phyloP scores from a whole-genome alignment of 2,329 filamentous ascomycete species.

The Talaromyces marneffei region DNA sequence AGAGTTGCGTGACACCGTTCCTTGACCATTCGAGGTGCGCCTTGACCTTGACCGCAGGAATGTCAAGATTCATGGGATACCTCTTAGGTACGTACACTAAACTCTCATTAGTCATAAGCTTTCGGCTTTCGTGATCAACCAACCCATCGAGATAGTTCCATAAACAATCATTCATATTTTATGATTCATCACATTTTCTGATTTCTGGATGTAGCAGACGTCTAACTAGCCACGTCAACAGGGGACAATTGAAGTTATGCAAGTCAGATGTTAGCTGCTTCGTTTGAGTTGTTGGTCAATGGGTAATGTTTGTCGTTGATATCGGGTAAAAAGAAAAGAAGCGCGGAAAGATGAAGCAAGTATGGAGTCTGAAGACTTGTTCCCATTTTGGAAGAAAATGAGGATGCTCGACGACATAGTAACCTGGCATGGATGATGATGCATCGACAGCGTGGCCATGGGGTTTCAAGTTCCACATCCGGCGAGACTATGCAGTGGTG shows the following conservation, averaged over 20 bases:
- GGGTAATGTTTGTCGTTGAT: not conserved
- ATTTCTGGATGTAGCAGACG: not conserved
- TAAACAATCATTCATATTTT: not conserved
- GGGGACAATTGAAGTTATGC: not conserved
- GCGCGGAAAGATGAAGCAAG: not conserved
- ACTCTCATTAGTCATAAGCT: not conserved
- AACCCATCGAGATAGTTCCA: not conserved
- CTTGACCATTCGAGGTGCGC: not conserved
- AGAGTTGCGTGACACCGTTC: not conserved
- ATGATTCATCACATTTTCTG: conserved; percentile 3
- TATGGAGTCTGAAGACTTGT: not conserved
- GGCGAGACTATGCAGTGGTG: not conserved
- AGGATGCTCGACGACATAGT: not conserved
- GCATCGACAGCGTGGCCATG: not conserved
- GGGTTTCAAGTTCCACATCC: not conserved
- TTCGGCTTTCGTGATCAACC: not conserved
- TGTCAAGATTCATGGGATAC: not conserved
- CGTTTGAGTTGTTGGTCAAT: not conserved
- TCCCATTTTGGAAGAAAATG: not conserved
- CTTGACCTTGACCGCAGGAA: not conserved
- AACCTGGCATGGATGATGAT: not conserved
- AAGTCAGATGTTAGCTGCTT: not conserved
- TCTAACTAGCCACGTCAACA: conserved; percentile 2
- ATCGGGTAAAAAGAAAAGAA: not conserved
- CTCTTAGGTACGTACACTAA: not conserved